Evolutionary conservation across 805 yeast species (phyloP).

Genomic region (Saccharomyces eubayanus): DNA sequence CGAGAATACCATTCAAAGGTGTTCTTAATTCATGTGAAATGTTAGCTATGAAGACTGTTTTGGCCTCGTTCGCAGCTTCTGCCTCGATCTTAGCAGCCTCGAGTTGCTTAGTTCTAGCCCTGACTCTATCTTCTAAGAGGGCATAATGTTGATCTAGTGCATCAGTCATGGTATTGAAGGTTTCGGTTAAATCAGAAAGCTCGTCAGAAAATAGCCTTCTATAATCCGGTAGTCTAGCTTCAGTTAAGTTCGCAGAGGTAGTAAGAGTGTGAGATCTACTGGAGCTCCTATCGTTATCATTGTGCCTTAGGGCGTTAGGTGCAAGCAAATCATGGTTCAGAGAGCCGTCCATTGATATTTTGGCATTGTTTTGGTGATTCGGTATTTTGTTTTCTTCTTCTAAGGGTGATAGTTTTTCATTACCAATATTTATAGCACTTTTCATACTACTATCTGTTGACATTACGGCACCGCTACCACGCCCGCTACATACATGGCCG

Average conservation of each 20-base stretch:
- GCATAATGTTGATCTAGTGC: constrained; percentile 78
- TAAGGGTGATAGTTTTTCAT: neutral
- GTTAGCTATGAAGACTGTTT: constrained; percentile 86
- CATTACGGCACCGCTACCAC: neutral
- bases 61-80: constrained; percentile 93
- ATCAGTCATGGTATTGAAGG: constrained; percentile 86
- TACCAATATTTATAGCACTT: neutral
- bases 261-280: constrained; percentile 15
- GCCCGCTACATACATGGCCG: neutral
- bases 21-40: constrained; percentile 92
- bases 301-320: constrained; percentile 3
- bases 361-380: neutral
- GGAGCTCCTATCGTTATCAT: constrained; percentile 12
- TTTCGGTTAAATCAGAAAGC: constrained; percentile 76
- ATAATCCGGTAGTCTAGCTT: constrained; percentile 38
- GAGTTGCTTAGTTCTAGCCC: constrained; percentile 75
- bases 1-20: constrained; percentile 90
- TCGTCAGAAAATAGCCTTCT: constrained; percentile 67
- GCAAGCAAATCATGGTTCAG: constrained; percentile 6
- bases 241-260: constrained; percentile 30
- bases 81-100: constrained; percentile 85
- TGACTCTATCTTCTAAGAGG: constrained; percentile 80
- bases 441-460: neutral
- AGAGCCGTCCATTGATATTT: constrained; percentile 7
- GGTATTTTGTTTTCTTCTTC: neutral